Base-by-base conservation (phyloP, 305 asterid species). In the Andrographis paniculata region DNA sequence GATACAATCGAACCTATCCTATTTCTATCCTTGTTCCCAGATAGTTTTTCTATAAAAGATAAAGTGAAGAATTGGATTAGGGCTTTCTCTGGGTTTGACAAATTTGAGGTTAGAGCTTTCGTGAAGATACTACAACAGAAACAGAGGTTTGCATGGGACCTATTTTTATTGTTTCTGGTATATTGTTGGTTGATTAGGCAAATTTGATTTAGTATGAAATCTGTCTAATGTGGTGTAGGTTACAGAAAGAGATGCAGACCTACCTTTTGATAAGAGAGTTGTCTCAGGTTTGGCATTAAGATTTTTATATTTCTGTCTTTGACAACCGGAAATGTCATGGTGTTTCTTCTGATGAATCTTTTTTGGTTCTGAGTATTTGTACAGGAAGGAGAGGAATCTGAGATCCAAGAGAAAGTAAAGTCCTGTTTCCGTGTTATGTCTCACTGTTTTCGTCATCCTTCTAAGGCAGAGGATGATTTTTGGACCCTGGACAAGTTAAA, bases 71-170 rank as follows among this genome's bases (percentile, higher is more conserved):
- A 55, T 59, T 87, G 97, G 97, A 73, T 92, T 40, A 67, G 73
- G 52, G 64, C 76, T 45, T 84, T 87, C 74, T 61, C 88, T 21
- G 84, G 80, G 62, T 84, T 84, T 53, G 97, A 84, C 74, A 92
- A 87, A 65, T 72, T 87, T 40, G 99, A 87, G 74, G 79, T 80
- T 48, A 84, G 83, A 80, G 97, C 95, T 53, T 79, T 92, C 45
- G 99, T 87, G 73, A 92, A 84, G 81, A 85, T 92, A 67, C 61
- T 92, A 48, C 95, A 87, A 77, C 99, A 87, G 75, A 87, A 92
- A 63, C 93, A 84, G 65, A 87, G 99, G 99, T 92, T 60, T 52
- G 72, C 60, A 57, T 50, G 20, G 31, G 43, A 15, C 57, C 53
- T 27, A n/a, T 58, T 57, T 39, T 50, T 31, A 18, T 55, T n/a